phyloP scores from a whole-genome alignment of 139 green algal genomes.

The Chlamydomonas sp. region DNA sequence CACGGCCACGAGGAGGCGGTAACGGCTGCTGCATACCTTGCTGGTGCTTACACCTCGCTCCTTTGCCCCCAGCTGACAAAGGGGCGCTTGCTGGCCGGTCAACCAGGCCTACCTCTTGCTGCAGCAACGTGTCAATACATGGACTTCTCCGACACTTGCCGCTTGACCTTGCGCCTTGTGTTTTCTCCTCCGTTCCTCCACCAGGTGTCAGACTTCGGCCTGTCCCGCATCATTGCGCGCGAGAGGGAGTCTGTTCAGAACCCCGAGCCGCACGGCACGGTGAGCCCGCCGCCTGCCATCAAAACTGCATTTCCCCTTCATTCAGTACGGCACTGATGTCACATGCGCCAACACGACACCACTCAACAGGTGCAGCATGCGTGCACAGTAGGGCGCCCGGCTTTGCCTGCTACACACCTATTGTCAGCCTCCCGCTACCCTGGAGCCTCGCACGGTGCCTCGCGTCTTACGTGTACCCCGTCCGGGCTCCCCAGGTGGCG shows the following conservation, averaged over 20 bases:
- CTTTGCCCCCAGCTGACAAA: no score
- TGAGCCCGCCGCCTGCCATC: neutral
- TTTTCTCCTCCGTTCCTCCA: neutral
- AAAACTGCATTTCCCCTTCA: no score
- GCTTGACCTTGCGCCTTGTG: neutral
- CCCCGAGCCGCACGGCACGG: conserved; percentile 8
- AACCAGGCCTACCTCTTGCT: neutral
- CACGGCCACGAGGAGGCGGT: no score
- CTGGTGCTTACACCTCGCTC: no score
- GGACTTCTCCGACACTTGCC: neutral
- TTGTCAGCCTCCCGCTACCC: neutral
- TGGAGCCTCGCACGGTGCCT: neutral
- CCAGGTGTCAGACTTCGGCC: conserved; percentile 29
- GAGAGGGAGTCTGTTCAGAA: conserved; percentile 8
- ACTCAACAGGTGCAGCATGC: no score
- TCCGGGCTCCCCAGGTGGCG: neutral
- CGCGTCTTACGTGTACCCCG: neutral
- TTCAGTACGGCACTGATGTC: no score
- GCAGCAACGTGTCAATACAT: neutral
- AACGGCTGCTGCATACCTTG: no score
- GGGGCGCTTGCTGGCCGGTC: no score
- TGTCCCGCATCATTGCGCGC: conserved; percentile 2
- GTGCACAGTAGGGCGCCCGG: no score
- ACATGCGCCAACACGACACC: no score
- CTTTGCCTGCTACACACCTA: no score